Percentiles rank a stretch among this genome's conserved stretches.
Evolutionary conservation across 176 grass and related monocot genomes (phyloP).

Genomic region (Aegilops speltoides): DNA sequence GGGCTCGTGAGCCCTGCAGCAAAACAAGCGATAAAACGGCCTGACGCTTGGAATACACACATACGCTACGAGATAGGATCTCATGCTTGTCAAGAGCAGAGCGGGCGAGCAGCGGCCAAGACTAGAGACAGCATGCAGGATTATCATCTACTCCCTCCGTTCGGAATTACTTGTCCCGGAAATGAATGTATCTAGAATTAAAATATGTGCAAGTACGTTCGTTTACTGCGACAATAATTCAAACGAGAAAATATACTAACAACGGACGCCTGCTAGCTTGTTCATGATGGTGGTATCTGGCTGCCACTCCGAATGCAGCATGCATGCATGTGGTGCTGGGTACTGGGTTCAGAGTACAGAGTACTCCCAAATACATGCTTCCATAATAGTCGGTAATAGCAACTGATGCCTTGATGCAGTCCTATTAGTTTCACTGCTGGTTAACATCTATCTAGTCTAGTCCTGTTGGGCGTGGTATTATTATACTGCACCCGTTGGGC

Average conservation of each 20-base stretch:
- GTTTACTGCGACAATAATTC: too few relatives aligned
- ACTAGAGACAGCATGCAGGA: slow-evolving; percentile 26
- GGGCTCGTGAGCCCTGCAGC: slow-evolving; percentile 5
- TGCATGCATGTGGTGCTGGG: neutral
- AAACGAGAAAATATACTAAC: too few relatives aligned
- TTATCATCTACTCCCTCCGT: too few relatives aligned
- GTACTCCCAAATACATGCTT: neutral
- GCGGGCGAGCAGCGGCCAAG: neutral
- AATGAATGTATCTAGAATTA: too few relatives aligned
- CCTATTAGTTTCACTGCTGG: neutral
- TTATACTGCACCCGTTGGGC: neutral
- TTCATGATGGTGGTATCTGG: neutral
- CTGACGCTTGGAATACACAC: neutral
- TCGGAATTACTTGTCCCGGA: too few relatives aligned
- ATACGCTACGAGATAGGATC: slow-evolving; percentile 28
- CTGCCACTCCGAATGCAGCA: neutral
- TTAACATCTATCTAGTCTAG: neutral
- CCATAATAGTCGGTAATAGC: too few relatives aligned
- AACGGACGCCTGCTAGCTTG: neutral
- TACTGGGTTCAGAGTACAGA: neutral
- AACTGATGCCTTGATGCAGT: too few relatives aligned
- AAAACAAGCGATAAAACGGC: neutral
- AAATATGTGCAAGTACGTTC: too few relatives aligned
- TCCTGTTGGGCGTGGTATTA: neutral
- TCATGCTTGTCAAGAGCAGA: slow-evolving; percentile 32